A percentile compares a stretch with the other conserved stretches of the same genome.
phyloP scores from a whole-genome alignment of 345 rosid species.

The Hypericum androsaemum region DNA sequence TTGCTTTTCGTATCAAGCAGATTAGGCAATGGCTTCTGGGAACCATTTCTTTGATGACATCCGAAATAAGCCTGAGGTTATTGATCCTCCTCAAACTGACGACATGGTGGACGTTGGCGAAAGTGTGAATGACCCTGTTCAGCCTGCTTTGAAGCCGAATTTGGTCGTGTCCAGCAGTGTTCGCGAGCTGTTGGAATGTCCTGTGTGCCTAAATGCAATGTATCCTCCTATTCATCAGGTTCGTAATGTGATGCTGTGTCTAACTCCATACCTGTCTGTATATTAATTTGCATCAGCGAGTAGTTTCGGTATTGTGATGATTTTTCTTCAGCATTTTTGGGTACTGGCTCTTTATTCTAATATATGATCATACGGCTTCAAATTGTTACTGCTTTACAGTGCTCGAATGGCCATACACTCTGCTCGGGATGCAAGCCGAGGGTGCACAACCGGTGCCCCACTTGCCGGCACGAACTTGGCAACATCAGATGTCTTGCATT shows the following conservation, averaged over 20 bases:
- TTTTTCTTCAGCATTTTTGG: too few species aligned
- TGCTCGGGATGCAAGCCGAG: constrained; percentile 79
- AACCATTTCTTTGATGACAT: constrained; percentile 47
- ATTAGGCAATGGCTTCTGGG: constrained; percentile 40
- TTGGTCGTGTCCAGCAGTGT: constrained; percentile 59
- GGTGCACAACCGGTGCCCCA: constrained; percentile 77
- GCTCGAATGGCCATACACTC: constrained; percentile 71
- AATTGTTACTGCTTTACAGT: constrained; percentile 29
- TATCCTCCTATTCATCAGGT: constrained; percentile 93
- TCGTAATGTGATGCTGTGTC: constrained; percentile 4
- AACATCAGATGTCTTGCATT: constrained; percentile 81
- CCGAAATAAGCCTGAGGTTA: constrained; percentile 53
- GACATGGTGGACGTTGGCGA: constrained; percentile 40
- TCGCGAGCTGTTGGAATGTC: constrained; percentile 74
- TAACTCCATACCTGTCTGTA: too few species aligned
- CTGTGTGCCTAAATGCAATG: constrained; percentile 80
- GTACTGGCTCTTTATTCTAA: constrained; percentile 5
- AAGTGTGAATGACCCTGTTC: constrained; percentile 43
- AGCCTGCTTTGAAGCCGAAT: constrained; percentile 44
- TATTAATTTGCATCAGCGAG: too few species aligned
- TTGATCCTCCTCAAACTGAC: constrained; percentile 54
- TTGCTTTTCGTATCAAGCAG: constrained; percentile 1
- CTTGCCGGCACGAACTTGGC: constrained; percentile 80
- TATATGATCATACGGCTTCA: not conserved
- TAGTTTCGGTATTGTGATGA: too few species aligned